Evolutionary conservation across 495 filamentous ascomycete species (phyloP).

Genomic region (Chlorociboria aeruginascens): DNA sequence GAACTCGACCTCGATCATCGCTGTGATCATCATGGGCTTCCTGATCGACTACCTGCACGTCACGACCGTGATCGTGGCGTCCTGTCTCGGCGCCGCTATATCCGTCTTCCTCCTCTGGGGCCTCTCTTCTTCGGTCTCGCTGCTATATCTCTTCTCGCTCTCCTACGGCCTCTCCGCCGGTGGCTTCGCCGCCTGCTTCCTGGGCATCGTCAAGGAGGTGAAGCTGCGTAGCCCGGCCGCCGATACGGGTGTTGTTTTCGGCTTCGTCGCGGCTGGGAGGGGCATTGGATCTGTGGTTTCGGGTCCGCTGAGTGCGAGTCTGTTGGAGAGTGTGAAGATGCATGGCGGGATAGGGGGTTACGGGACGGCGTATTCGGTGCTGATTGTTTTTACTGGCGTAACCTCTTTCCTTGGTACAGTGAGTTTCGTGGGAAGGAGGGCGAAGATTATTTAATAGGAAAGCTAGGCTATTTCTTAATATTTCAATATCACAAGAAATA

Average conservation of each 20-base stretch:
- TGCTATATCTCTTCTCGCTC: conserved; percentile 51
- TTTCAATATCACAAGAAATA: too few relatives aligned
- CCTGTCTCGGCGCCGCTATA: conserved; percentile 40
- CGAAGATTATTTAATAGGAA: too few relatives aligned
- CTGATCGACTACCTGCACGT: conserved; percentile 49
- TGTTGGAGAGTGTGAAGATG: too few relatives aligned
- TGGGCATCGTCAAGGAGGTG: conserved; percentile 46
- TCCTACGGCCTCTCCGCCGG: conserved; percentile 59
- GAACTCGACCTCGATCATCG: conserved; percentile 44
- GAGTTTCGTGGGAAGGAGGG: too few relatives aligned
- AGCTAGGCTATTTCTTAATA: too few relatives aligned
- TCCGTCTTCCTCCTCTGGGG: conserved; percentile 61
- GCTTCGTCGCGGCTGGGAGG: conserved; percentile 42
- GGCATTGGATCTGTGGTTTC: conserved; percentile 22
- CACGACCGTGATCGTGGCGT: conserved; percentile 45
- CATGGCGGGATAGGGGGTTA: too few relatives aligned
- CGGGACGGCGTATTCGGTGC: too few relatives aligned
- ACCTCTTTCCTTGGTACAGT: too few relatives aligned
- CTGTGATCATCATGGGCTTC: conserved; percentile 43
- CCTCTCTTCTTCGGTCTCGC: conserved; percentile 34
- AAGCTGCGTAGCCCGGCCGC: conserved; percentile 28
- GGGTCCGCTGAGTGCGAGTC: too few relatives aligned
- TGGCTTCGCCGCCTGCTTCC: conserved; percentile 48
- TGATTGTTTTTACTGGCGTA: too few relatives aligned
- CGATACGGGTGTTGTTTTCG: conserved; percentile 30